These are phyloP conservation scores for Colletotrichum camelliae DNA, from an alignment of 2,329 filamentous ascomycete genomes.

Conservation along the genomic window DNA sequence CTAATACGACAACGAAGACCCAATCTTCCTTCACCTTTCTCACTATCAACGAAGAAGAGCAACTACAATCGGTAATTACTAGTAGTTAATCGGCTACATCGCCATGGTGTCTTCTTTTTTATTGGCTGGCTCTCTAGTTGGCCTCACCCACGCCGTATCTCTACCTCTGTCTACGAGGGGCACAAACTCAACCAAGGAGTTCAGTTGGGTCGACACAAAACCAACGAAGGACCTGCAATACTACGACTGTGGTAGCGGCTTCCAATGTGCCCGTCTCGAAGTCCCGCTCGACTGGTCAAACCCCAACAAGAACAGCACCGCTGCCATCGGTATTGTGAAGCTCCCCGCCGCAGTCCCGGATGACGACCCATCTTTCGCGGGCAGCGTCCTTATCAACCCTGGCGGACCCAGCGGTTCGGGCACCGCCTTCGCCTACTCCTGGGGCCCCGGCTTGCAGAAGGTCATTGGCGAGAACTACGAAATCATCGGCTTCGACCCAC, in stretches of 20 bases:
- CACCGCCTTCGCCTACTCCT: conserved; percentile 23
- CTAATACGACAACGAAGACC: neutral
- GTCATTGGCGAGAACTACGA: conserved; percentile 34
- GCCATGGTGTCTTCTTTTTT: neutral
- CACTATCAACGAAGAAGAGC: rapidly evolving
- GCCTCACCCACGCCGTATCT: neutral
- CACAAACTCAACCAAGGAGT: conserved; percentile 12
- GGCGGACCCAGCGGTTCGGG: conserved; percentile 43
- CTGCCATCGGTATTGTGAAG: conserved; percentile 37
- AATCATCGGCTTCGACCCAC: conserved; percentile 42
- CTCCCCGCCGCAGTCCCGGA: conserved; percentile 36
- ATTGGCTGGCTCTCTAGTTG: neutral
- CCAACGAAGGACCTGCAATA: conserved; percentile 41
- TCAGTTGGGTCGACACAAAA: conserved; percentile 39
- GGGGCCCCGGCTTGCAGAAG: conserved; percentile 26
- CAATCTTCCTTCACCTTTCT: neutral
- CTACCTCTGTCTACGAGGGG: neutral
- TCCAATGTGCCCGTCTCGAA: conserved; percentile 45
- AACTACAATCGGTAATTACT: rapidly evolving
- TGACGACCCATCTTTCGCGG: conserved; percentile 35
- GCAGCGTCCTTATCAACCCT: conserved; percentile 40
- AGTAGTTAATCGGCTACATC: neutral
- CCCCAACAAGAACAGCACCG: conserved; percentile 4
- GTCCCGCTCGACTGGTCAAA: conserved; percentile 49
- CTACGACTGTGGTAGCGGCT: conserved; percentile 41